phyloP scores from a whole-genome alignment of 306 rosid genomes.

The Ziziphus jujuba region DNA sequence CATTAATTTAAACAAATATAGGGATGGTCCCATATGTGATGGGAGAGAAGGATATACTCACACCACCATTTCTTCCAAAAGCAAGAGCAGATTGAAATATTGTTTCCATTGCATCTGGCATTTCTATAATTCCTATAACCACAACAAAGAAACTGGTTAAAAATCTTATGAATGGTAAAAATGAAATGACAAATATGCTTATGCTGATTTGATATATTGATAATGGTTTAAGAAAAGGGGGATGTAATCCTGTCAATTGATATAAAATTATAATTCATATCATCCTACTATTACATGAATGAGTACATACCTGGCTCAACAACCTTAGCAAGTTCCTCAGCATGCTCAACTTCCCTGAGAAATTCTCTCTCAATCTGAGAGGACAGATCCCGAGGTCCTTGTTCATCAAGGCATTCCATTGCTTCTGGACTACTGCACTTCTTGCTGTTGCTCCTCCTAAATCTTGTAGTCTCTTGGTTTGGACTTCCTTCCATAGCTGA shows the following conservation, averaged over 20 bases:
- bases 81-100: conserved; percentile 93
- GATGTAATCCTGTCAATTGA: background rate
- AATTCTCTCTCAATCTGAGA: conserved; percentile 77
- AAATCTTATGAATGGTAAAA: background rate
- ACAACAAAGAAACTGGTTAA: conserved; percentile 10
- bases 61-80: conserved; percentile 90
- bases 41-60: conserved; percentile 47
- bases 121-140: conserved; percentile 76
- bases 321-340: conserved; percentile 87
- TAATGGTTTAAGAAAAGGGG: background rate
- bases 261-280: background rate
- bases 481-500: conserved; percentile 99
- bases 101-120: conserved; percentile 99
- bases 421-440: conserved; percentile 51
- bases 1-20: conserved; percentile 15
- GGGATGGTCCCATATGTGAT: conserved; percentile 14
- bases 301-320: conserved; percentile 73
- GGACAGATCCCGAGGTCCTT: conserved; percentile 53
- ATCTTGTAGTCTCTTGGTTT: conserved; percentile 65
- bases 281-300: too few species aligned
- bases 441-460: conserved; percentile 64
- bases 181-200: background rate
- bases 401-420: conserved; percentile 53
- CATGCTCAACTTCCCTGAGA: conserved; percentile 80
- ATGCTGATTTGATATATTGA: background rate